Percentiles rank a stretch among this genome's conserved stretches.
phyloP scores from a whole-genome alignment of 2,329 filamentous ascomycete species.

The Colletotrichum sp. region DNA sequence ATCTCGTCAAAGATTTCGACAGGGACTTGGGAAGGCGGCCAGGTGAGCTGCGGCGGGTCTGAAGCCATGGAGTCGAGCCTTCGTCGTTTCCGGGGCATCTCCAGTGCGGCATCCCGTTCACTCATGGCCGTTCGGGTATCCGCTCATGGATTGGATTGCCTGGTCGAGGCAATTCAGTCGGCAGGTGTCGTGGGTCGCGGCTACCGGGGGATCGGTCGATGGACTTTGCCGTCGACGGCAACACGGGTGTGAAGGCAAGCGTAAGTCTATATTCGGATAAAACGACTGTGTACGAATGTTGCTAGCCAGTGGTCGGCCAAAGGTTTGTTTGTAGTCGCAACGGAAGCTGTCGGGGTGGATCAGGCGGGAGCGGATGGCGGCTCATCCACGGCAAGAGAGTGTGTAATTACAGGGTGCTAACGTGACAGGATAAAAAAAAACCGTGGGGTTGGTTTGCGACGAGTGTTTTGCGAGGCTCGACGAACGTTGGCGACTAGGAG shows the following conservation, averaged over 20 bases:
- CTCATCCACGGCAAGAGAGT: not conserved
- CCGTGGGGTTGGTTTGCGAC: not conserved
- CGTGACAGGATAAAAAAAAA: not conserved
- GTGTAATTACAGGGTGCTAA: not conserved
- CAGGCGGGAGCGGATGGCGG: not conserved
- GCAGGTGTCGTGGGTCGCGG: not conserved
- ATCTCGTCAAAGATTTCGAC: conserved; percentile 67
- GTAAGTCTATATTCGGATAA: not conserved
- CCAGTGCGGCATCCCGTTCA: not conserved
- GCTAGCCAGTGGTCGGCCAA: not conserved
- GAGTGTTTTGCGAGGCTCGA: not conserved
- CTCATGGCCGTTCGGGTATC: not conserved
- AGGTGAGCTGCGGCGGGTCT: conserved; percentile 17
- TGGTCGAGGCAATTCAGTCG: not conserved
- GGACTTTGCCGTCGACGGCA: not conserved
- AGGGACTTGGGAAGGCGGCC: conserved; percentile 49
- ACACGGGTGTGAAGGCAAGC: not conserved
- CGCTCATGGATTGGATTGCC: not conserved
- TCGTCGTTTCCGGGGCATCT: conserved; percentile 14
- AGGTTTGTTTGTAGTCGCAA: not conserved
- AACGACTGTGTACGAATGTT: not conserved
- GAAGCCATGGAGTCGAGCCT: conserved; percentile 9
- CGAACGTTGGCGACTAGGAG: not conserved
- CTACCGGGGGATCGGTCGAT: not conserved
- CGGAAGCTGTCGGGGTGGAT: not conserved